A percentile compares a stretch with the other conserved stretches of the same genome.
These are phyloP conservation scores for Casuarina equisetifolia DNA, from an alignment of 306 rosid species.

Conservation along the genomic window DNA sequence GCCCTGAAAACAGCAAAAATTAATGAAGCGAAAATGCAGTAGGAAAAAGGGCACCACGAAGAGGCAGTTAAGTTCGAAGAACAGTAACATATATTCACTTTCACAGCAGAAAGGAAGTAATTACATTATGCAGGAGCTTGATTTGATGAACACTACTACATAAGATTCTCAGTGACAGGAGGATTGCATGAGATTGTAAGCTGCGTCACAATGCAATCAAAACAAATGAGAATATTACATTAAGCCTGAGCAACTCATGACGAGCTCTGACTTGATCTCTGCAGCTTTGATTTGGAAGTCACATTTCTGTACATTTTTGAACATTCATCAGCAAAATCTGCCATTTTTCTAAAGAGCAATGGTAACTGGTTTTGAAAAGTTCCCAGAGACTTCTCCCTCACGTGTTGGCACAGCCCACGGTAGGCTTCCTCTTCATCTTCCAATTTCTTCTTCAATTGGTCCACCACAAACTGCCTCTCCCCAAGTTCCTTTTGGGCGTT, in stretches of 20 bases:
- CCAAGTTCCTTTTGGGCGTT: conserved; percentile 38
- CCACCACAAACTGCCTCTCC: conserved; percentile 61
- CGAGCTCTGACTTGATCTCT: conserved; percentile 36
- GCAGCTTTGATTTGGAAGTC: conserved; percentile 44
- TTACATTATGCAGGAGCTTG: neutral
- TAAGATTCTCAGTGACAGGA: conserved; percentile 26
- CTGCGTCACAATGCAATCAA: conserved; percentile 4
- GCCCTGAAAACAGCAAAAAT: too few species aligned
- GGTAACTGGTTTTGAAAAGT: conserved; percentile 73
- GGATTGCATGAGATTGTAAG: conserved; percentile 30
- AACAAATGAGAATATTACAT: conserved; percentile 3
- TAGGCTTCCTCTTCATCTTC: conserved; percentile 63
- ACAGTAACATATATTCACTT: neutral
- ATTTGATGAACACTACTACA: conserved; percentile 19
- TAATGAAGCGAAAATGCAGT: neutral
- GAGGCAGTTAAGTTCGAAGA: neutral
- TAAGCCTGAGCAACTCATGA: conserved; percentile 28
- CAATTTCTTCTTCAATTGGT: conserved; percentile 61
- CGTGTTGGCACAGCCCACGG: conserved; percentile 56
- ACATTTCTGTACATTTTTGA: conserved; percentile 64
- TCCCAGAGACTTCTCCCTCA: conserved; percentile 76
- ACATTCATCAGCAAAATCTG: conserved; percentile 56
- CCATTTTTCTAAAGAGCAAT: conserved; percentile 73
- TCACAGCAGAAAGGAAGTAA: neutral
- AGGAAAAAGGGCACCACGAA: neutral